Conservation (phyloP, 1,284 basidiomycete species). For the Takashimella tepidaria region DNA sequence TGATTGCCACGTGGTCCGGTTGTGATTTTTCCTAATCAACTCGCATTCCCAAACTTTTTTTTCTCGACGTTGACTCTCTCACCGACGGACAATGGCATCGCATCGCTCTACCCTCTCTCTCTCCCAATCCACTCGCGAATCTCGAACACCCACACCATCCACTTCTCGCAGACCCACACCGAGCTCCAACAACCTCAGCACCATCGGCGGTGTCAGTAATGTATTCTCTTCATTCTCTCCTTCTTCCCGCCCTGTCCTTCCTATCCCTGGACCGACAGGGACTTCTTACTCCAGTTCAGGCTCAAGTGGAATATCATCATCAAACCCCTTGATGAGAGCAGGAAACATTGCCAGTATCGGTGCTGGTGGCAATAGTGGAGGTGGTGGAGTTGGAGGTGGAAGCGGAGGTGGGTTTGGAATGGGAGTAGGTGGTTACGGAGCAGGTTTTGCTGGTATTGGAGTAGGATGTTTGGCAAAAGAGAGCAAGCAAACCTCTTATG, state of each 20-base stretch:
- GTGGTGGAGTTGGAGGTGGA: background rate
- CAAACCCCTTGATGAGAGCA: too few relatives aligned
- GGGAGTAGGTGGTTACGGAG: too few relatives aligned
- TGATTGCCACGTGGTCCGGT: too few relatives aligned
- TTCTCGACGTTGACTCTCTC: too few relatives aligned
- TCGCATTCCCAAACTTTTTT: too few relatives aligned
- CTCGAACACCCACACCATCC: background rate
- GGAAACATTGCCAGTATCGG: too few relatives aligned
- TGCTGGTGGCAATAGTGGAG: background rate
- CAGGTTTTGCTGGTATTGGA: too few relatives aligned
- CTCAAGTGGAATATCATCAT: background rate
- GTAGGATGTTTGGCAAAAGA: too few relatives aligned
- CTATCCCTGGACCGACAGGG: background rate
- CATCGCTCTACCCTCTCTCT: background rate
- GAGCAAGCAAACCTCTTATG: slow-evolving; percentile 21
- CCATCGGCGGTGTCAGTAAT: too few relatives aligned
- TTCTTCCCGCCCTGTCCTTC: background rate
- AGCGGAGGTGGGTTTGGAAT: background rate
- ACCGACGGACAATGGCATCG: background rate
- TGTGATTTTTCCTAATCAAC: too few relatives aligned
- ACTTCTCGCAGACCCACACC: background rate
- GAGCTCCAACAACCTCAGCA: background rate
- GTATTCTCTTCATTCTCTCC: background rate
- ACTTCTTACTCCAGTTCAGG: background rate
- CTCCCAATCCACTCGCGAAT: background rate